Base-by-base conservation (phyloP, 2,329 filamentous ascomycete genomes). In the Coniochaeta sp. region DNA sequence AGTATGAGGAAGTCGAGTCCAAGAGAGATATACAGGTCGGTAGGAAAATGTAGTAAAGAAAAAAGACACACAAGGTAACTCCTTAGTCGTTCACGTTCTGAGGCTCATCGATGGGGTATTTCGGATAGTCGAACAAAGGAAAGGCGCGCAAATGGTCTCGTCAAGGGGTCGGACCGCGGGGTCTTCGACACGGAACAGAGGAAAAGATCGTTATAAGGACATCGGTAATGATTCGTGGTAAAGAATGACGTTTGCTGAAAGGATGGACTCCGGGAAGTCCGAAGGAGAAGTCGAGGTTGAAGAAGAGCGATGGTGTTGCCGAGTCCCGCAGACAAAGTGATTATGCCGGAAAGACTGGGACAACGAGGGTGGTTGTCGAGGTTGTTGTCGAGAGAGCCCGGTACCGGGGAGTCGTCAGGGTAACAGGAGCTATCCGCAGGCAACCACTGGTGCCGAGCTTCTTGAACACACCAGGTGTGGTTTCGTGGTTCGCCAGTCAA, bases 41-140 rank as follows among this genome's bases (percentile, higher is more conserved):
- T 48, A 48, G 55, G 51, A 49, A 52, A 60, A 59, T 53, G 54
- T 50, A 52, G 54, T 52, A 56, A 55, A 53, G 51, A 58, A 58
- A 55, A 57, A 61, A 63, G 45, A 57, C 38, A 42, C 38, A 26
- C 20, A 59, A 61, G 55, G 56, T 58, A 68, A 71, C 64, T 68
- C 66, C 68, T n/a, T 63, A 63, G 62, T 72, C 70, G 70, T 73
- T 69, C 60, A 71, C 52, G 58, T 62, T 73, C 71, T 70, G 69
- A 71, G 66, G 68, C 69, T 73, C 71, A 73, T 74, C 58, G 65
- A 67, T 62, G 61, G n/a, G 67, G 66, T 68, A 67, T 69, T 65
- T 56, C 52, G 54, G 58, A 57, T 65, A 65, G 57, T 61, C 57
- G 58, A 62, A 71, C 62, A 71, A 68, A 68, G 64, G 64, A 65